phyloP scores from a whole-genome alignment of 257 asterid species.

The Lantana camara region DNA sequence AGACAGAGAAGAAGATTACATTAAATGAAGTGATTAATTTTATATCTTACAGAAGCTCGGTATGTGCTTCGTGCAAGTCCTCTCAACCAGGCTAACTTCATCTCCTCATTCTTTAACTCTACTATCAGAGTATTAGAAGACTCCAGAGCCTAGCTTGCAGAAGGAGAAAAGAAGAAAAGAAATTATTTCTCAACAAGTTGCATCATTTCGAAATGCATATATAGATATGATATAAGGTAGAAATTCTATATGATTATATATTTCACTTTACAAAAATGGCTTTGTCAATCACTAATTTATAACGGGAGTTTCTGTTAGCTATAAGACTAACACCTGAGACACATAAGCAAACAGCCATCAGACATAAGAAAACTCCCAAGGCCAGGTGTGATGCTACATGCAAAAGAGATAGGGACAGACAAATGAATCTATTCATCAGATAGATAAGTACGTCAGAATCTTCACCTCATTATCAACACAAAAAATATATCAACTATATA shows the following conservation, averaged over 20 bases:
- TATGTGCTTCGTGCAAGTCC: slow-evolving; percentile 86
- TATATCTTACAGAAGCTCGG: slow-evolving; percentile 91
- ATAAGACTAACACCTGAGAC: background rate
- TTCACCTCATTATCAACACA: slow-evolving; percentile 17
- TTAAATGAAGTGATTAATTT: slow-evolving; percentile 22
- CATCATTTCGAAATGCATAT: slow-evolving; percentile 14
- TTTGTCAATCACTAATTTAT: background rate
- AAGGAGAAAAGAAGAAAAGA: slow-evolving; percentile 27
- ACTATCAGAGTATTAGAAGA: slow-evolving; percentile 83
- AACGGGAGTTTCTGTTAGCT: slow-evolving; percentile 2
- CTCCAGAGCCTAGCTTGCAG: slow-evolving; percentile 78
- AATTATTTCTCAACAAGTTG: slow-evolving; percentile 18
- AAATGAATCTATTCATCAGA: slow-evolving; percentile 17
- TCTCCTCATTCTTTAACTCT: slow-evolving; percentile 77
- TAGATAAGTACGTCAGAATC: slow-evolving; percentile 1
- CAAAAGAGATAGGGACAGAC: slow-evolving; percentile 1
- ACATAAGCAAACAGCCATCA: background rate
- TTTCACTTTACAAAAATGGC: background rate
- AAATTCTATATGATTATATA: slow-evolving; percentile 1
- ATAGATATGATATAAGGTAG: slow-evolving; percentile 20
- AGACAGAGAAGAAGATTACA: slow-evolving; percentile 25
- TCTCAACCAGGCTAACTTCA: slow-evolving; percentile 79
- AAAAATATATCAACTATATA: slow-evolving; percentile 10
- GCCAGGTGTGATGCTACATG: background rate
- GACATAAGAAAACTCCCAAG: slow-evolving; percentile 8